Evolutionary conservation across 2,329 filamentous ascomycete genomes (phyloP).

Genomic region (Penicillium sp.): DNA sequence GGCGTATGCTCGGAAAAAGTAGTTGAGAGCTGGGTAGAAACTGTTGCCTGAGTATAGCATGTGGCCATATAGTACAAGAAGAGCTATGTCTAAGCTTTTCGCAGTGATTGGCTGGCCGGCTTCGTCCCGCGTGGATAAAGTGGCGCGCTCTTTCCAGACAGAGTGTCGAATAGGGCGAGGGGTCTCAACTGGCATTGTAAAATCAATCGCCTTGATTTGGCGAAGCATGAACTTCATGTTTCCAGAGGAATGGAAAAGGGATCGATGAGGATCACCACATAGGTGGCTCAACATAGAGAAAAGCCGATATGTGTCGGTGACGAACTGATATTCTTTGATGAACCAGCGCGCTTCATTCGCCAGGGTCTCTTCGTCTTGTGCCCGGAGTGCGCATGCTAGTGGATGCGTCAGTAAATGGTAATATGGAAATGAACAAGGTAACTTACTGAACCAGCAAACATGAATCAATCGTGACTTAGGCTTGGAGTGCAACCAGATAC

Average conservation of each 20-base stretch:
- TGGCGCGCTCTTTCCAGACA: conserved; percentile 43
- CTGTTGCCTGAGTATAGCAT: conserved; percentile 80
- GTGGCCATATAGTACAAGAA: conserved; percentile 86
- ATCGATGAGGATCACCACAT: conserved; percentile 60
- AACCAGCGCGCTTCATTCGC: conserved; percentile 75
- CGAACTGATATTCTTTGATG: conserved; percentile 75
- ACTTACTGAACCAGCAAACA: conserved; percentile 68
- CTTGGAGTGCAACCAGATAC: conserved; percentile 71
- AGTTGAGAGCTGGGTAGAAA: conserved; percentile 79
- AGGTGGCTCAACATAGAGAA: conserved; percentile 75
- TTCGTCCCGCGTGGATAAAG: conserved; percentile 40
- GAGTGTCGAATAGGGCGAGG: conserved; percentile 38
- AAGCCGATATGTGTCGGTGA: conserved; percentile 77
- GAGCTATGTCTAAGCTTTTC: conserved; percentile 65
- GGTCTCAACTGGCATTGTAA: conserved; percentile 53
- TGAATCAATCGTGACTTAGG: conserved; percentile 69
- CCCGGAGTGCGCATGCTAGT: conserved; percentile 73
- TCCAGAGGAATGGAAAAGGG: conserved; percentile 70
- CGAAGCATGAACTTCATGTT: conserved; percentile 88
- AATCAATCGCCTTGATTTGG: conserved; percentile 87
- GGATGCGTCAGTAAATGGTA: conserved; percentile 9
- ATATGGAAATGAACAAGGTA: neutral
- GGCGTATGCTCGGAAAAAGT: conserved; percentile 73
- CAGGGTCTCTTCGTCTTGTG: conserved; percentile 71
- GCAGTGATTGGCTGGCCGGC: conserved; percentile 36